phyloP scores from a whole-genome alignment of 139 green algal species.

The Chlorella sp. region DNA sequence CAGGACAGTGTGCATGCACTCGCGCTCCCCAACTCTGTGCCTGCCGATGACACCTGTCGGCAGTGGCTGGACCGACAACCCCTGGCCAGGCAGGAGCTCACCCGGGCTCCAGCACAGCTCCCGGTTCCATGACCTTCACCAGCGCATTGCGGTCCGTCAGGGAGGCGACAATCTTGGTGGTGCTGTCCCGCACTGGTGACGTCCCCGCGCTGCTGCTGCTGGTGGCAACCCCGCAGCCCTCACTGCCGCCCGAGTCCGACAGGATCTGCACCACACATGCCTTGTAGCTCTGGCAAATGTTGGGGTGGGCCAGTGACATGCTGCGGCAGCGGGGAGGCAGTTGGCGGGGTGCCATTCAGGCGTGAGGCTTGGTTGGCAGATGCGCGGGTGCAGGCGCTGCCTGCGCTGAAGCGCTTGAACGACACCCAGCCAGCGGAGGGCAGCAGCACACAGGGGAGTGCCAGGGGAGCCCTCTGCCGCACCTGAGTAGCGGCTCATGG shows the following conservation, averaged over 20 bases:
- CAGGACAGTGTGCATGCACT: too few species aligned
- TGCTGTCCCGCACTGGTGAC: background rate
- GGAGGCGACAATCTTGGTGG: background rate
- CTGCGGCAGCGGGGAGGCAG: background rate
- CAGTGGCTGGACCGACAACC: too few species aligned
- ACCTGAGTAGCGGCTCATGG: conserved; percentile 1
- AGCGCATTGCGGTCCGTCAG: background rate
- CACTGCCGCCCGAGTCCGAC: background rate
- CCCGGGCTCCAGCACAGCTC: conserved; percentile 9
- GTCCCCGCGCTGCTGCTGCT: background rate
- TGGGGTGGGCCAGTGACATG: background rate
- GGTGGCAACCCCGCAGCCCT: background rate
- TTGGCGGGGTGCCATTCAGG: too few species aligned
- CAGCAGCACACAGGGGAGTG: too few species aligned
- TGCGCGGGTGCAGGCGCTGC: too few species aligned
- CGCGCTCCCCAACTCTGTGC: too few species aligned
- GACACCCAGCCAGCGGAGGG: background rate
- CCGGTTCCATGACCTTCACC: background rate
- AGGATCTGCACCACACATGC: background rate
- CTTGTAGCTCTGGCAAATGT: background rate
- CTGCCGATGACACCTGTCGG: too few species aligned
- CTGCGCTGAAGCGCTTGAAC: background rate
- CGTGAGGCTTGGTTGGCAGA: too few species aligned
- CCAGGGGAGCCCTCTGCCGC: background rate
- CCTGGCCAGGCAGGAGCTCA: background rate